Percentiles rank a stretch among this genome's conserved stretches.
Conservation (phyloP, 345 rosid genomes). For the Dovyalis caffra region DNA sequence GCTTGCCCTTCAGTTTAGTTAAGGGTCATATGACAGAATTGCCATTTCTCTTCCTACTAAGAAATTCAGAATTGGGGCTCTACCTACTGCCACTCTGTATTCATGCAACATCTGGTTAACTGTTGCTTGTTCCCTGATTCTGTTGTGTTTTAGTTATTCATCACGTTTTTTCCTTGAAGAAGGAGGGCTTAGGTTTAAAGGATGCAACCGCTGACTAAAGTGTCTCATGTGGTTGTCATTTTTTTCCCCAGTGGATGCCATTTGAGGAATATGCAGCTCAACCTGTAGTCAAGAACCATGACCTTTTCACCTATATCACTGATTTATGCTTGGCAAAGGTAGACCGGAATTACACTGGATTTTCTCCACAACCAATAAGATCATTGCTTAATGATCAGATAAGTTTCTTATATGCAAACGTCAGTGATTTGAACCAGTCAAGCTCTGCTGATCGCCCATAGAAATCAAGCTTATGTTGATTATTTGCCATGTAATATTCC, state of each 20-base stretch:
- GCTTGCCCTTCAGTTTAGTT: background rate
- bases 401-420: slow-evolving; percentile 48
- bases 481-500: background rate
- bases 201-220: background rate
- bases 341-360: slow-evolving; percentile 47
- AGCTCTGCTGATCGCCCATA: slow-evolving; percentile 9
- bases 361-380: slow-evolving; percentile 33
- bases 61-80: background rate
- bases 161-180: background rate
- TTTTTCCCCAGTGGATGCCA: slow-evolving; percentile 63
- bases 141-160: background rate
- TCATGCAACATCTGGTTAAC: background rate
- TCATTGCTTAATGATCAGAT: slow-evolving; percentile 31
- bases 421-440: slow-evolving; percentile 31
- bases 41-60: background rate
- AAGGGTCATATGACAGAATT: background rate
- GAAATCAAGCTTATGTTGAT: background rate
- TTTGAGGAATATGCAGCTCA: slow-evolving; percentile 72
- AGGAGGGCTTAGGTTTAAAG: background rate
- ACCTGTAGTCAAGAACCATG: slow-evolving; percentile 51
- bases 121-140: background rate
- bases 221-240: background rate
- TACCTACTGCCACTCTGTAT: background rate
- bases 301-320: slow-evolving; percentile 41
- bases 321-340: slow-evolving; percentile 50